Base-by-base conservation (phyloP, 1,284 basidiomycete genomes). In the Blastosporella zonata region DNA sequence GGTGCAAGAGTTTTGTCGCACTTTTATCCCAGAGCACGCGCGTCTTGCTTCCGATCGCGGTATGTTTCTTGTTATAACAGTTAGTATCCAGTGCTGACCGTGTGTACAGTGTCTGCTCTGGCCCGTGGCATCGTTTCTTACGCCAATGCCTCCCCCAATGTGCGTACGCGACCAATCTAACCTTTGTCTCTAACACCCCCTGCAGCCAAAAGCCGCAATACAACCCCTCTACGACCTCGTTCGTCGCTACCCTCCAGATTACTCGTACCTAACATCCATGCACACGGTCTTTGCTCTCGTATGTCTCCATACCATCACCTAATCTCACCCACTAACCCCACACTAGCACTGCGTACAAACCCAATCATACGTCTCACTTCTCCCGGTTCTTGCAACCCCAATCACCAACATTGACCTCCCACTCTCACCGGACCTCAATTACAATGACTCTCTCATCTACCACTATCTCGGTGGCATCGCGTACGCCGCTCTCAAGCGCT, bases 401-500 rank as follows among this genome's bases (percentile, higher is more conserved):
- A 81, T 87, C 48, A 82, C 83, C 12, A 69, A 74, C 25, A 73
- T 84, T 47, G 77, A 81, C 55, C 72, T 70, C 5, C 57, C 58
- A 0, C 60, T 82, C 29, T 77, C 75, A 0, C 53, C 53, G 12
- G 81, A 84, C 49, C 64, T 92, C 48, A 67, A 66, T 29, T 90
- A 90, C 66, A 82, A 78, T 50, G 90, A 92, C 63, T 85, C 85
- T 58, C 72, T 92, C 18, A 65, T 78, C 18, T 91, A 91, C 61
- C 87, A 92, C 67, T 90, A 91, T 61, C 70, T 79, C 1, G 87
- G 83, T 1, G 87, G 86, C 1, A 70, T 86, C 29, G 75, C 76
- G 0, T 69, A 83, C 2, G 80, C 81, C 0, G 77, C 78, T 1
- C 69, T 87, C 35, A 81, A 80, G 55, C 70, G 71, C 13, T 90